phyloP scores from a whole-genome alignment of 148 eudicot genomes.

The Selenicereus undatus region DNA sequence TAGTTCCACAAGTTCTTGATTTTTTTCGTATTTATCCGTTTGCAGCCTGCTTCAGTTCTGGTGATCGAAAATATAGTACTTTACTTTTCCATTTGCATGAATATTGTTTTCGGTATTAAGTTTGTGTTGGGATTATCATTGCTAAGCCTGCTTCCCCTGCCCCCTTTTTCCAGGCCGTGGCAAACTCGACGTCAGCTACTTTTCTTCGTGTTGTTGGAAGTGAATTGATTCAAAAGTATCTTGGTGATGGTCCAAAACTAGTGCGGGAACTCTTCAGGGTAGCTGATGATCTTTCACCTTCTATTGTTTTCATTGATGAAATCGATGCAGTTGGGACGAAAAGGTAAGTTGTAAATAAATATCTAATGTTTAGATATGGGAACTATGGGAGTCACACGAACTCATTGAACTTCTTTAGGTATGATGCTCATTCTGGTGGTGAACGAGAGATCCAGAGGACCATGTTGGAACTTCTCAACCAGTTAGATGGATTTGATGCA shows the following conservation, averaged over 20 bases:
- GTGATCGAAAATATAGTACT: neutral
- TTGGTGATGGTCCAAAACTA: constrained; percentile 95
- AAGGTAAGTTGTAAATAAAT: constrained; percentile 40
- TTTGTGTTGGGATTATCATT: neutral
- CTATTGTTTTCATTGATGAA: constrained; percentile 96
- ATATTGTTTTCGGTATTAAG: neutral
- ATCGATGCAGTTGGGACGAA: constrained; percentile 97
- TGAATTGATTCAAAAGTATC: constrained; percentile 91
- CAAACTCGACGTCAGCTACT: constrained; percentile 95
- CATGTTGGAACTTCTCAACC: constrained; percentile 93
- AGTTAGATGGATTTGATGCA: constrained; percentile 94
- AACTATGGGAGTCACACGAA: neutral
- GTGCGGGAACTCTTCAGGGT: constrained; percentile 97
- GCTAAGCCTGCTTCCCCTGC: neutral
- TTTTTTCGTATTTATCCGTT: neutral
- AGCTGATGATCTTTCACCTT: constrained; percentile 97
- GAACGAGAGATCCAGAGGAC: constrained; percentile 99
- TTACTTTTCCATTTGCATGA: neutral
- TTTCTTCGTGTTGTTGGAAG: constrained; percentile 97
- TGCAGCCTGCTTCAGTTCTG: neutral
- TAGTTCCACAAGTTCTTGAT: neutral
- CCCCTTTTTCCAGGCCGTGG: constrained; percentile 68
- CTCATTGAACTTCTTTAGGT: constrained; percentile 39
- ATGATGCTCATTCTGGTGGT: constrained; percentile 98
- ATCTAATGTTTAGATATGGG: neutral